phyloP scores from a whole-genome alignment of 2,329 filamentous ascomycete species.

The Leptographium radiaticola region DNA sequence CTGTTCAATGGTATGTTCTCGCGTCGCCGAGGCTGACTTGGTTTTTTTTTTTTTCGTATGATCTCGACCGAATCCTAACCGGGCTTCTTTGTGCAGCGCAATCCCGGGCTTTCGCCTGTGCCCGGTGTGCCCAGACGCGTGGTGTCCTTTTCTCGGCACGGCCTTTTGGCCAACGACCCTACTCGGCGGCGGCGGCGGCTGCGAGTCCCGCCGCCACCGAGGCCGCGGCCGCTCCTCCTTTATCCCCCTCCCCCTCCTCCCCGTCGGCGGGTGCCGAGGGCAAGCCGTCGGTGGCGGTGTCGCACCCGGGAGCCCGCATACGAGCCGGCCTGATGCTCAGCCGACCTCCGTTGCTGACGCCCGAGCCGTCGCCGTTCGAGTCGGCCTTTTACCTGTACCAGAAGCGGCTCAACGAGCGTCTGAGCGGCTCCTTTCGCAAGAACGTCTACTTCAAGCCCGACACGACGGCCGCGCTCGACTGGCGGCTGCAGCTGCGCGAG shows the following conservation, averaged over 20 bases:
- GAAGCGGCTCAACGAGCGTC: conserved; percentile 86
- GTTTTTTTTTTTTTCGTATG: neutral
- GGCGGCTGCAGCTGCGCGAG: conserved; percentile 72
- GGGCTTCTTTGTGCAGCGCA: conserved; percentile 2
- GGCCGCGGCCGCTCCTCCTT: conserved; percentile 16
- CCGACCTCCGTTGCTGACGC: conserved; percentile 76
- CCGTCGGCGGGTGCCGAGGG: conserved; percentile 15
- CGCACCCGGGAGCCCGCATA: conserved; percentile 29
- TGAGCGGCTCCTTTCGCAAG: conserved; percentile 73
- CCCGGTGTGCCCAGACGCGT: conserved; percentile 18
- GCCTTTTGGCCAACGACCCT: conserved; percentile 14
- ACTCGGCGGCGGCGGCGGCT: conserved; percentile 21
- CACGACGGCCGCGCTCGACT: conserved; percentile 74
- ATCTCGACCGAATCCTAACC: neutral
- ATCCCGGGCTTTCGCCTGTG: conserved; percentile 13
- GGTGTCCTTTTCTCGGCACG: neutral
- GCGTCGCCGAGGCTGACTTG: neutral
- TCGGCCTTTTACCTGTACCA: conserved; percentile 94
- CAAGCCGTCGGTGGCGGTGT: conserved; percentile 4
- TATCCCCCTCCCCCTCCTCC: conserved; percentile 18
- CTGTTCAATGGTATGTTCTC: conserved; percentile 32
- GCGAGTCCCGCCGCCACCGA: conserved; percentile 15
- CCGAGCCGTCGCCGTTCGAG: conserved; percentile 75
- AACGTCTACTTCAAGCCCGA: conserved; percentile 93
- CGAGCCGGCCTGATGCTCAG: conserved; percentile 67